phyloP scores from a whole-genome alignment of 257 asterid species.

The Solanum piurae region DNA sequence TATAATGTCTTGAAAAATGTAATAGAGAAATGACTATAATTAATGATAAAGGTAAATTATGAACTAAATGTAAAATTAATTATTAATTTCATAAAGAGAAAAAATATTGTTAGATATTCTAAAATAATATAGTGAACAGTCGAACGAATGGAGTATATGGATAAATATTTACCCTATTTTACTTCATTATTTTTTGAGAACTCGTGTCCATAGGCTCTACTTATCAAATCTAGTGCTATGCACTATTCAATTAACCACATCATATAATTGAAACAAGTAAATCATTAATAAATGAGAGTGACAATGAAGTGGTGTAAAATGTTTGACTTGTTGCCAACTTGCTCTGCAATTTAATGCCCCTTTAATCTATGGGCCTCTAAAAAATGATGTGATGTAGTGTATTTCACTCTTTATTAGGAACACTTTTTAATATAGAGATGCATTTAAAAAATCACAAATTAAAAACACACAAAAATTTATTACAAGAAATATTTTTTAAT shows the following conservation, averaged over 20 bases:
- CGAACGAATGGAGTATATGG: no score
- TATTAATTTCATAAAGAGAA: no score
- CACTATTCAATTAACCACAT: not conserved
- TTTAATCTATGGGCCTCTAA: not conserved
- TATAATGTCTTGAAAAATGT: not conserved
- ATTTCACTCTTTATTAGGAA: not conserved
- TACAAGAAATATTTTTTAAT: not conserved
- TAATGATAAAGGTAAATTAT: no score
- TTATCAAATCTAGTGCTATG: not conserved
- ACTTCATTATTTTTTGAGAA: not conserved
- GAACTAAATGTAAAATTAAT: no score
- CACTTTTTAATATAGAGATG: not conserved
- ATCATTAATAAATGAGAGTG: not conserved
- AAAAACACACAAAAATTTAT: not conserved
- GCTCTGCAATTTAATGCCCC: not conserved
- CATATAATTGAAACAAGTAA: not conserved
- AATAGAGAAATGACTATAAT: no score
- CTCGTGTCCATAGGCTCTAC: not conserved
- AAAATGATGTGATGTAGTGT: not conserved
- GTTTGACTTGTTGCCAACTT: not conserved
- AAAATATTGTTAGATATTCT: no score
- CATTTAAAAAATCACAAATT: not conserved
- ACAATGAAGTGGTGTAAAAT: not conserved
- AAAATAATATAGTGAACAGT: no score
- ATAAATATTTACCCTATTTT: not conserved